phyloP scores from a whole-genome alignment of 495 filamentous ascomycete genomes.

The Penicillium steckii region DNA sequence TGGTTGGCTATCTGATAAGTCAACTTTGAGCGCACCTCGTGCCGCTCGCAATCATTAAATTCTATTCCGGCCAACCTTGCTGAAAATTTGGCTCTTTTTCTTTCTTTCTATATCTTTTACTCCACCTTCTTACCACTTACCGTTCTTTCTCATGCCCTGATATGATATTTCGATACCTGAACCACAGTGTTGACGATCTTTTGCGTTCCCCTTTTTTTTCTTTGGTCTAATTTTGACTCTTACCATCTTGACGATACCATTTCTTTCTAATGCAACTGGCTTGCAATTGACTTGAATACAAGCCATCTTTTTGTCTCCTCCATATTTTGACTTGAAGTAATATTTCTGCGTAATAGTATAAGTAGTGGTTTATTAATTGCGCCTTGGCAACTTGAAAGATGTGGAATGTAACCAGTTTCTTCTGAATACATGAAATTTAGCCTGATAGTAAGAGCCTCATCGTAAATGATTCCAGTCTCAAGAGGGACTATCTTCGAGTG shows the following conservation, averaged over 20 bases:
- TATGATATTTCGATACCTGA: neutral
- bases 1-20: slow-evolving; percentile 38
- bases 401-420: too few relatives aligned
- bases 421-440: too few relatives aligned
- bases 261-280: slow-evolving; percentile 8
- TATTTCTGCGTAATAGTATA: too few relatives aligned
- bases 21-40: slow-evolving; percentile 19
- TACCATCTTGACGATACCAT: slow-evolving; percentile 31
- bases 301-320: neutral
- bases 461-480: too few relatives aligned
- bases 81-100: neutral
- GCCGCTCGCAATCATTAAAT: slow-evolving; percentile 9
- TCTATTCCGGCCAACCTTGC: neutral
- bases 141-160: slow-evolving; percentile 3
- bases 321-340: neutral
- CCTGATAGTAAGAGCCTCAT: too few relatives aligned
- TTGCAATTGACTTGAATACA: neutral
- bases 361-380: too few relatives aligned
- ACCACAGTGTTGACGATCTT: neutral
- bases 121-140: neutral
- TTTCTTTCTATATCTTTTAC: neutral
- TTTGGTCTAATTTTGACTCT: neutral
- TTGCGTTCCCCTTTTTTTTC: neutral
- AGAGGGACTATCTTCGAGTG: too few relatives aligned
- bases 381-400: too few relatives aligned